Evolutionary conservation across 2,329 filamentous ascomycete species (phyloP), one percentile per base, ranked within the genome.

Genomic region (Sclerotinia spermophila): DNA sequence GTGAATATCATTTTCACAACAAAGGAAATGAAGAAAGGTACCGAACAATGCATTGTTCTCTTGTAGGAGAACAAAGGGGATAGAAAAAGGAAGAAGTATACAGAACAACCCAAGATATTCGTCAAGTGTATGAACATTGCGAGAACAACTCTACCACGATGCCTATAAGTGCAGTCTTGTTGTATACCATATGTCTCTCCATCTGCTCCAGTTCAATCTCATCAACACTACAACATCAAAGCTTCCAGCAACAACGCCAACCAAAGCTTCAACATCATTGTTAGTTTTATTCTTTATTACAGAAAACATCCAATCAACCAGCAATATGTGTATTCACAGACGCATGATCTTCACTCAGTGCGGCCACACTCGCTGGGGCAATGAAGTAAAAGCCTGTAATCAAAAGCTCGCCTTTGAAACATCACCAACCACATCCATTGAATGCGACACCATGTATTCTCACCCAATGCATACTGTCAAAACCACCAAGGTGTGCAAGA

Each of bases 381-480:
- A n/a, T 3, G 30, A 40, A 48, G 55, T 45, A 21, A 44, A 17
- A 44, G 40, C 7, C 66, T 68, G 66, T 33, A n/a, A 51, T 5
- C 66, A 68, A 51, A 8, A 61, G 27, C 19, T 30, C 7, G 66
- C 55, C n/a, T 68, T 51, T 61, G 19, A 19, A 13, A 48, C 30
- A 48, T 61, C 55, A 30, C 40, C 53, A 45, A 35, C 17, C 7
- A 48, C 55, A 62, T 59, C 55, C n/a, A 24, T 48, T 44, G 56
- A 61, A 13, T 68, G 66, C 30, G 58, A 40, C 19, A 68, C 55
- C 5, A 60, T 68, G 55, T 51, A 48, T 68, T 48, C 55, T 27
- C 66, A 68, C n/a, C 55, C 66, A 61, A 45, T 68, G 3, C 55
- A 68, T 60, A 51, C 24, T 59, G 1, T 60, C 66, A 68, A 68